Evolutionary conservation across 2,329 filamentous ascomycete genomes (phyloP).

Genomic region (Alternaria brassicicola): DNA sequence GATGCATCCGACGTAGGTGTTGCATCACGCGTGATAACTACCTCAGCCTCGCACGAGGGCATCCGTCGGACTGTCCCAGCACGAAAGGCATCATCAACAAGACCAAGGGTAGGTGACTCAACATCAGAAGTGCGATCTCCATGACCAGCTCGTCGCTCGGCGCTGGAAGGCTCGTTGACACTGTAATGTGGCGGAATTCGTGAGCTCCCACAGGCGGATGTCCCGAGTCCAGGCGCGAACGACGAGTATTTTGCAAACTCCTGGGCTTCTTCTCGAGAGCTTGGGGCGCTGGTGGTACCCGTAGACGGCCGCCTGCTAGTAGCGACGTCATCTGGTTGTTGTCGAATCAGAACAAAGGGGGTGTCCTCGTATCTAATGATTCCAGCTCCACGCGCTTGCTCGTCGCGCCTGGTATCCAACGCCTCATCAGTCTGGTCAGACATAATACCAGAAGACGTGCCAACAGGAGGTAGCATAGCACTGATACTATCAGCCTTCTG

Average conservation of each 20-base stretch:
- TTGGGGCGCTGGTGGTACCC: not conserved
- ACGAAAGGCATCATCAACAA: not conserved
- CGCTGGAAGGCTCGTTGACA: not conserved
- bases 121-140: not conserved
- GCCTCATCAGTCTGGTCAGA: slow-evolving; percentile 1
- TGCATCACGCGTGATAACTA: slow-evolving; percentile 28
- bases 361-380: not conserved
- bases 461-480: slow-evolving; percentile 29
- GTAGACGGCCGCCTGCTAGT: not conserved
- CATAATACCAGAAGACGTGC: slow-evolving; percentile 10
- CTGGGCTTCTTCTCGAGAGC: not conserved
- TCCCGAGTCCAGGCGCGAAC: not conserved
- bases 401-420: not conserved
- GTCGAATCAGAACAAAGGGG: not conserved
- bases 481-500: slow-evolving; percentile 26
- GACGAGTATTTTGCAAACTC: not conserved
- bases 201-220: not conserved
- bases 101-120: not conserved
- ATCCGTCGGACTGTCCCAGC: slow-evolving; percentile 1
- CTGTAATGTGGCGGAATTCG: not conserved
- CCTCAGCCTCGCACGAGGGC: slow-evolving; percentile 4
- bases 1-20: slow-evolving; percentile 32
- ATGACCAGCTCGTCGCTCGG: not conserved
- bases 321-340: not conserved
- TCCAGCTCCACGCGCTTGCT: not conserved